phyloP scores from a whole-genome alignment of 345 rosid genomes.

The Populus alba region DNA sequence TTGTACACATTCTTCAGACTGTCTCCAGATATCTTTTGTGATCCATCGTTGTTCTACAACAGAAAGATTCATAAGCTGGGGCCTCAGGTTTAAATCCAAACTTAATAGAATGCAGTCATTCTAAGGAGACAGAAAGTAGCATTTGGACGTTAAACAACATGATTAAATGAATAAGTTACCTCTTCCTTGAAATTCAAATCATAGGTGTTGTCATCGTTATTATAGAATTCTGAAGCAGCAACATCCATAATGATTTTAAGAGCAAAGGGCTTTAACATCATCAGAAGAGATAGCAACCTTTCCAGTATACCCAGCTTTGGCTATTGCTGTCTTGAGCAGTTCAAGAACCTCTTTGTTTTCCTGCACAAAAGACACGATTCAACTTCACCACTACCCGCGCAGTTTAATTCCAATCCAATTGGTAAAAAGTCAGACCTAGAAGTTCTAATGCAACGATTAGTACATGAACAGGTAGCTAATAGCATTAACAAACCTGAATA shows the following conservation, averaged over 20 bases:
- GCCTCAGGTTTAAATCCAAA: background rate
- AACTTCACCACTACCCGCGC: background rate
- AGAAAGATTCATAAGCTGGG: background rate
- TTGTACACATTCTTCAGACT: slow-evolving; percentile 83
- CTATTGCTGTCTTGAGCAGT: slow-evolving; percentile 64
- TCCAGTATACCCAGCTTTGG: slow-evolving; percentile 64
- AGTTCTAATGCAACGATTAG: background rate
- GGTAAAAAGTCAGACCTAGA: background rate
- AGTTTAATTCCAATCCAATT: background rate
- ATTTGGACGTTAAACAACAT: background rate
- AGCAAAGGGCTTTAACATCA: background rate
- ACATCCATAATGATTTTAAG: slow-evolving; percentile 53
- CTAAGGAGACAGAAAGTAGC: background rate
- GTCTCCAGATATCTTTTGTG: slow-evolving; percentile 85
- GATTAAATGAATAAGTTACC: slow-evolving; percentile 2
- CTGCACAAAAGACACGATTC: slow-evolving; percentile 24
- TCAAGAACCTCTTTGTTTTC: slow-evolving; percentile 73
- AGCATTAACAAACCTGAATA: slow-evolving; percentile 54
- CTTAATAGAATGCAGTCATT: background rate
- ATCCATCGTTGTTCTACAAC: slow-evolving; percentile 73
- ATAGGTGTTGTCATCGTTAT: slow-evolving; percentile 43
- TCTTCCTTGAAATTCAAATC: slow-evolving; percentile 45
- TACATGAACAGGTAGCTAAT: background rate
- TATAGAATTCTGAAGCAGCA: slow-evolving; percentile 74
- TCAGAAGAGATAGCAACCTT: slow-evolving; percentile 24